Evolutionary conservation across 2,329 filamentous ascomycete genomes (phyloP).

Genomic region (Mycosphaerella arachidis): DNA sequence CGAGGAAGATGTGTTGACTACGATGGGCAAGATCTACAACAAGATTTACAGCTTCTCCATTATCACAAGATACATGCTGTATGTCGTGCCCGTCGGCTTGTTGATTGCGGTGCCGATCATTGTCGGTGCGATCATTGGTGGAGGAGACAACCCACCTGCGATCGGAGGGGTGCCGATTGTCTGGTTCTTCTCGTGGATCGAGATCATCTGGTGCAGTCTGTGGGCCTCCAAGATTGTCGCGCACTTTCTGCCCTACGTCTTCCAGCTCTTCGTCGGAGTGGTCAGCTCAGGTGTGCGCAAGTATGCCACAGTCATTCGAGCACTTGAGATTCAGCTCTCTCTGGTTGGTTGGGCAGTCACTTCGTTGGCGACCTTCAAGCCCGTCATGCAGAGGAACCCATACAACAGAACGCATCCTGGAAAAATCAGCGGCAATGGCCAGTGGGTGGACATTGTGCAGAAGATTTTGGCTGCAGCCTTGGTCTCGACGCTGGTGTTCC

Average conservation of each 20-base stretch:
- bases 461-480: conserved; percentile 64
- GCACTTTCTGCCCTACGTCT: conserved; percentile 55
- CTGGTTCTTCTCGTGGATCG: conserved; percentile 63
- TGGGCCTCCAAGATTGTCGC: conserved; percentile 60
- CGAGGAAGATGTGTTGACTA: conserved; percentile 54
- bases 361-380: conserved; percentile 57
- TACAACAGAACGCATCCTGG: conserved; percentile 21
- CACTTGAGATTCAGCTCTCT: conserved; percentile 57
- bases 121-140: conserved; percentile 49
- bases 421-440: conserved; percentile 19
- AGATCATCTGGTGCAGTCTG: conserved; percentile 59
- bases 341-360: conserved; percentile 58
- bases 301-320: conserved; percentile 55
- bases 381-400: conserved; percentile 41
- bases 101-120: conserved; percentile 61
- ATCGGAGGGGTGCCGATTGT: conserved; percentile 55
- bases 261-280: conserved; percentile 58
- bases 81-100: conserved; percentile 54
- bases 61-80: conserved; percentile 60
- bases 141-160: conserved; percentile 36
- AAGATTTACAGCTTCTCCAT: conserved; percentile 60
- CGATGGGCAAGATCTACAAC: conserved; percentile 57
- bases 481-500: conserved; percentile 64
- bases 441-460: conserved; percentile 55
- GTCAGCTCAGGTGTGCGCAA: conserved; percentile 62